Evolutionary conservation across 1,284 basidiomycete species (phyloP), one percentile per base, ranked within the genome.

Genomic region (Polyporus tsugae): DNA sequence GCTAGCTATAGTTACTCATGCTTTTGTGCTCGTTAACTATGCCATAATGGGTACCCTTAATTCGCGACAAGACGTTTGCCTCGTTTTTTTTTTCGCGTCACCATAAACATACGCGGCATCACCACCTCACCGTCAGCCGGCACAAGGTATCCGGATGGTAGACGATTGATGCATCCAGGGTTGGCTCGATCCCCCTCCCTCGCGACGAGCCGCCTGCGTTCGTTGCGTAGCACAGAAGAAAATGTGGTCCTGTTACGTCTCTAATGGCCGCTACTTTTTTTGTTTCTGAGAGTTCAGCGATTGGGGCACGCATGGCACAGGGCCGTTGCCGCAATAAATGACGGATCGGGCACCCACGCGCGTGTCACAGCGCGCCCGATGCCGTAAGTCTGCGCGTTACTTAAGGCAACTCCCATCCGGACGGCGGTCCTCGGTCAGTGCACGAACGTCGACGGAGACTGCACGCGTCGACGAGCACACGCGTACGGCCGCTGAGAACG

Each of bases 61-160:
- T 60, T 60, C n/a, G 15, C 22, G 11, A 41, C 58, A 41, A 41
- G 58, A 39, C 38, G n/a, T 41, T 38, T 60, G n/a, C 58, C 58
- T 60, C 58, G 58, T 60, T 60, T 60, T 41, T 39, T 22, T 46
- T 29, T 22, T 46, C 58, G 58, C 58, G 22, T 55, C 52, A 7
- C 22, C 52, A 19, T 13, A 29, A 6, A 38, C 22, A 29, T 41
- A 60, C 38, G 22, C 36, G 39, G 38, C 38, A 39, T 41, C 38
- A 39, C 7, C n/a, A 59, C 17, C 7, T n/a, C 17, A n/a, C 17
- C 4, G 55, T 36, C 33, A 38, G 9, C 35, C 9, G 35, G 33
- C 7, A 35, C n/a, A 33, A 9, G 29, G 53, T 36, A 25, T 36
- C 29, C 53, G 17, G 53, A n/a, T 59, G 58, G n/a, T 42, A 7